Percentiles rank a stretch among this genome's conserved stretches.
phyloP scores from a whole-genome alignment of 2,329 filamentous ascomycete genomes.

The Gaeumannomyces tritici region DNA sequence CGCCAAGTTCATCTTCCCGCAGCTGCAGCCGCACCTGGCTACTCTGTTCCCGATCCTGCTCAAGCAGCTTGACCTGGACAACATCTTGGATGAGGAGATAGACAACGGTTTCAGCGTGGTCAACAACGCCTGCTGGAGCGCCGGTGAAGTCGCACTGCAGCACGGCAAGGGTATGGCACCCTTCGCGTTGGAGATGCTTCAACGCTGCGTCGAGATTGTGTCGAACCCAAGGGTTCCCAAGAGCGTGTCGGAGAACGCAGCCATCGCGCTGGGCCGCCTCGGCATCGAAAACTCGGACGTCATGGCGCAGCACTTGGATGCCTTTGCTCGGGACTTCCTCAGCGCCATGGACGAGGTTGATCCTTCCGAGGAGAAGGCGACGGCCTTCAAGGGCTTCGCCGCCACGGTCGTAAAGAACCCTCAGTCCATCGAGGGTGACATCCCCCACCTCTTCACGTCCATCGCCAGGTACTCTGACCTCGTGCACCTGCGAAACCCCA shows the following conservation, averaged over 20 bases:
- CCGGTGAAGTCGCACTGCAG: slow-evolving; percentile 82
- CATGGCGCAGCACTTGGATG: slow-evolving; percentile 68
- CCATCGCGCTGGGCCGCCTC: slow-evolving; percentile 81
- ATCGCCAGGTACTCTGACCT: slow-evolving; percentile 67
- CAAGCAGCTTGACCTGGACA: slow-evolving; percentile 75
- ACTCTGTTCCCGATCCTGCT: slow-evolving; percentile 74
- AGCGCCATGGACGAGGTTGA: slow-evolving; percentile 74
- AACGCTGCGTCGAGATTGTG: slow-evolving; percentile 72
- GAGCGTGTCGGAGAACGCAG: slow-evolving; percentile 86
- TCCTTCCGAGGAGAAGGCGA: slow-evolving; percentile 87
- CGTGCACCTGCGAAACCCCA: slow-evolving; percentile 48
- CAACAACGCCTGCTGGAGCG: slow-evolving; percentile 97
- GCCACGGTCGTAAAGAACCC: slow-evolving; percentile 79
- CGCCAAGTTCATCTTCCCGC: slow-evolving; percentile 80
- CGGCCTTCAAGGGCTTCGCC: slow-evolving; percentile 85
- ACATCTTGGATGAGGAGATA: slow-evolving; percentile 66
- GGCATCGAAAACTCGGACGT: slow-evolving; percentile 69
- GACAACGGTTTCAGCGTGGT: slow-evolving; percentile 84
- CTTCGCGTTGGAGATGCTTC: slow-evolving; percentile 68
- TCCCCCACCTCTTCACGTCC: slow-evolving; percentile 72
- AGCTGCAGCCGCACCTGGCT: slow-evolving; percentile 65
- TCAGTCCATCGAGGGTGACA: slow-evolving; percentile 78
- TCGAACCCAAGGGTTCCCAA: slow-evolving; percentile 76
- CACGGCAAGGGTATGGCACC: slow-evolving; percentile 65
- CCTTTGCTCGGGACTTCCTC: slow-evolving; percentile 76